A percentile compares a stretch with the other conserved stretches of the same genome.
Conservation (phyloP, 2,329 filamentous ascomycete species). For the Alternaria brassicicola region DNA sequence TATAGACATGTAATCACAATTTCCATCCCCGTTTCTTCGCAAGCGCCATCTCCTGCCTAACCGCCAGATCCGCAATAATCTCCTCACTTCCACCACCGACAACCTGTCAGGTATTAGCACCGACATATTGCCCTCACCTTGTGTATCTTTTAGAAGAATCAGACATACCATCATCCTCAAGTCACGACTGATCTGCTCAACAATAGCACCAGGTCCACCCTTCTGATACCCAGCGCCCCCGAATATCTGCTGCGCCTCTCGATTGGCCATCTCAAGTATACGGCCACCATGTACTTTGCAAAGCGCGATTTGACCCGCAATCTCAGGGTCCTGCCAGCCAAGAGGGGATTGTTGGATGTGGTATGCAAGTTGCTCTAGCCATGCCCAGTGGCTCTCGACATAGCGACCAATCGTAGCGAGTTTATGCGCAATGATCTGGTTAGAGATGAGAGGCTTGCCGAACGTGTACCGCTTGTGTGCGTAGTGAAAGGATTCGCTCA, state of each 20-base stretch:
- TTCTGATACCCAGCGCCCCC: slow-evolving; percentile 61
- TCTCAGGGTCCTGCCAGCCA: slow-evolving; percentile 47
- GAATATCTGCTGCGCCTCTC: slow-evolving; percentile 62
- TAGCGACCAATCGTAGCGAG: slow-evolving; percentile 64
- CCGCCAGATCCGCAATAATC: slow-evolving; percentile 59
- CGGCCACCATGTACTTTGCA: slow-evolving; percentile 59
- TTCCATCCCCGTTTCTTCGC: slow-evolving; percentile 54
- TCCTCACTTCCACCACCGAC: slow-evolving; percentile 62
- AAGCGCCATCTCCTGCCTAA: slow-evolving; percentile 55
- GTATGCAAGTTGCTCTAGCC: slow-evolving; percentile 66
- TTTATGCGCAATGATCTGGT: slow-evolving; percentile 66
- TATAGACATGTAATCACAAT: slow-evolving; percentile 31
- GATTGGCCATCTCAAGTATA: slow-evolving; percentile 57
- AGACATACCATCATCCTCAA: slow-evolving; percentile 57
- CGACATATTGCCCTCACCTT: background rate
- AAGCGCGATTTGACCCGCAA: slow-evolving; percentile 49
- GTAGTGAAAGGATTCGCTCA: slow-evolving; percentile 60
- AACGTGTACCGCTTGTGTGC: slow-evolving; percentile 63
- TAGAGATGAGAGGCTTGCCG: slow-evolving; percentile 62
- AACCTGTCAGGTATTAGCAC: slow-evolving; percentile 29
- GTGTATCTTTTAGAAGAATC: slow-evolving; percentile 40
- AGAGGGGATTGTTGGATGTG: slow-evolving; percentile 56
- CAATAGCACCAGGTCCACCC: slow-evolving; percentile 55
- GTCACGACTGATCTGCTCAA: slow-evolving; percentile 62
- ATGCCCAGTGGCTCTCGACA: slow-evolving; percentile 67